Evolutionary conservation across 2,329 filamentous ascomycete genomes (phyloP).

Genomic region (Calonectria hongkongensis): DNA sequence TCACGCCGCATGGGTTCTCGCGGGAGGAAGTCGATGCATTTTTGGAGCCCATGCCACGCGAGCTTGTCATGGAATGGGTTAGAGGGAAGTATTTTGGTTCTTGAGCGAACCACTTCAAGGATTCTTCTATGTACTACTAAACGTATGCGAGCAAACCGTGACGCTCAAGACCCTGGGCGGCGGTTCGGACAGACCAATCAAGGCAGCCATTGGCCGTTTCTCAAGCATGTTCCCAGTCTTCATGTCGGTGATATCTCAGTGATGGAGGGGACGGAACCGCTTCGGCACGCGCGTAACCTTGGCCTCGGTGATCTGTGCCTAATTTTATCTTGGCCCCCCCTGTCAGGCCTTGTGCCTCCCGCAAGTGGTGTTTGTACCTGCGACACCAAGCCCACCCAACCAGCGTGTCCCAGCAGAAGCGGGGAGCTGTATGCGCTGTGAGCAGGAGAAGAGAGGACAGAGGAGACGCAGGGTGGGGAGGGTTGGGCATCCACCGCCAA

Average conservation of each 20-base stretch:
- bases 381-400: conserved; percentile 24
- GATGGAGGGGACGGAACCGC: conserved; percentile 22
- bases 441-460: conserved; percentile 8
- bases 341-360: conserved; percentile 7
- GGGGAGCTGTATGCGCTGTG: conserved; percentile 13
- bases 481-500: conserved; percentile 38
- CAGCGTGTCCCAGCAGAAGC: conserved; percentile 14
- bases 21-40: conserved; percentile 9
- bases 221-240: conserved; percentile 16
- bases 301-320: conserved; percentile 11
- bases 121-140: conserved; percentile 2
- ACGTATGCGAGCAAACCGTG: conserved; percentile 17
- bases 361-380: conserved; percentile 21
- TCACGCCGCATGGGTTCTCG: not conserved
- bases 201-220: not conserved
- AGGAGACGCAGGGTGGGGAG: conserved; percentile 5
- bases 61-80: conserved; percentile 23
- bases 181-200: conserved; percentile 13
- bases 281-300: conserved; percentile 22
- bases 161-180: conserved; percentile 16
- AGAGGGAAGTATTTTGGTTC: conserved; percentile 21
- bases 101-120: conserved; percentile 5
- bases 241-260: conserved; percentile 22
- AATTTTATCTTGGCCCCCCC: conserved; percentile 8
- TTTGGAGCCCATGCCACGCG: conserved; percentile 13